Base-by-base conservation (phyloP, 208 protist species). In the Leishmania tropica region DNA sequence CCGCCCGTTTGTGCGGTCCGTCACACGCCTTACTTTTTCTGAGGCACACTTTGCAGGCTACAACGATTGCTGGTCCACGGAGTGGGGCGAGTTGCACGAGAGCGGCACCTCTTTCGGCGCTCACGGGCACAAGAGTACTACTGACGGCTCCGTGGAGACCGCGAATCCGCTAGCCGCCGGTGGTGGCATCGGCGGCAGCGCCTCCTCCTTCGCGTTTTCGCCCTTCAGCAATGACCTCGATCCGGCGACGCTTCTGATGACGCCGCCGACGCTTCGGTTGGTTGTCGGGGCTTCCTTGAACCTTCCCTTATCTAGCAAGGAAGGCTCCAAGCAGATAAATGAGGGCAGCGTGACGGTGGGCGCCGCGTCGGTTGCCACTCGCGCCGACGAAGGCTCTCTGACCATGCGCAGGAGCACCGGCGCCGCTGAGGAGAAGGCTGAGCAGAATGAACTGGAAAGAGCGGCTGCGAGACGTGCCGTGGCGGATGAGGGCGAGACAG, bases 1-100 rank as follows among this genome's bases (percentile, higher is more conserved):
- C 21, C 86, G 85, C 40, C 90, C 89, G 17, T 94, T 88, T 68
- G 72, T 87, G 56, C 89, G 90, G 68, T 80, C 71, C 73, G 71
- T 86, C 58, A 83, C 80, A 40, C 85, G 81, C 81, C 79, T 91
- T 35, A 83, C 77, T 19, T 81, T 81, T 76, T 68, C 75, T 4
- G 79, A 88, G 45, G 60, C 40, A 28, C 42, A 82, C 35, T 88
- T 79, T 56, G 28, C 76, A 2, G 75, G 67, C 54, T 81, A 81
- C 54, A 28, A 83, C 80, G 84, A 77, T 51, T 67, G 58, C 45
- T 15, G 51, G 1, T n/a, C 74, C 56, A 42, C 70, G 62, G 53
- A 68, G 45, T n/a, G 42, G 35, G 72, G 17, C 6, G 67, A 75
- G 2, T 60, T 53, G 37, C 47, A 64, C 17, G 76, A 40, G 40